Conservation (phyloP, 768 basidiomycete genomes). For the Lentinula raphanica region DNA sequence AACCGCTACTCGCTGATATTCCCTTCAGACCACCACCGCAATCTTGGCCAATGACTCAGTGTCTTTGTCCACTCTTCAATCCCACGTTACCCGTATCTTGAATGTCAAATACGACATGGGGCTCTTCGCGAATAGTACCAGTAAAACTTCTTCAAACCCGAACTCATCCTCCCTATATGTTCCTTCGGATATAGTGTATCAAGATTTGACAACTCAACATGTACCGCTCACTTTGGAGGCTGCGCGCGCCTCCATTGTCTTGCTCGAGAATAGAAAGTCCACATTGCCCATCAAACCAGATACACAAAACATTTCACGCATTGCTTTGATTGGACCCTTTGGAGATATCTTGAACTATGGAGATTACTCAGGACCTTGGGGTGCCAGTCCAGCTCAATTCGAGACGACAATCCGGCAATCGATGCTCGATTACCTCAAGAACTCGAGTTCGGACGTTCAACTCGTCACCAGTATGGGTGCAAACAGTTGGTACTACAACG, state of each 20-base stretch:
- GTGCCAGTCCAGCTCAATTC: slow-evolving; percentile 14
- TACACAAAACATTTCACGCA: slow-evolving; percentile 8
- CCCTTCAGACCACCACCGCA: slow-evolving; percentile 11
- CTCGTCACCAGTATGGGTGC: slow-evolving; percentile 19
- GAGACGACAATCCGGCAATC: slow-evolving; percentile 18
- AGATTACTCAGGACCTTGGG: slow-evolving; percentile 23
- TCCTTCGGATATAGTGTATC: slow-evolving; percentile 12
- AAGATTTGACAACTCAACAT: slow-evolving; percentile 13
- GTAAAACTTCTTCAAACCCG: background rate
- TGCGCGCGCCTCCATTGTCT: slow-evolving; percentile 18
- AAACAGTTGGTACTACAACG: slow-evolving; percentile 19
- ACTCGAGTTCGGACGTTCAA: background rate
- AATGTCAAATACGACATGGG: slow-evolving; percentile 21
- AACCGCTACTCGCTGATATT: background rate
- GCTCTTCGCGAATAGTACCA: slow-evolving; percentile 2
- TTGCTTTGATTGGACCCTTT: slow-evolving; percentile 21
- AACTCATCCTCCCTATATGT: slow-evolving; percentile 16
- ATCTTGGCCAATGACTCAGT: slow-evolving; percentile 16
- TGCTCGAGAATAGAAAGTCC: slow-evolving; percentile 19
- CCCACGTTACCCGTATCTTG: slow-evolving; percentile 15
- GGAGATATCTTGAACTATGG: slow-evolving; percentile 20
- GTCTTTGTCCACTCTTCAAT: slow-evolving; percentile 13
- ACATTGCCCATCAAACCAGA: slow-evolving; percentile 16
- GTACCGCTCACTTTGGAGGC: slow-evolving; percentile 20
- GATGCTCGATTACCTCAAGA: slow-evolving; percentile 11